Conservation (phyloP, 2,329 filamentous ascomycete species). For the Diaporthe vexans region DNA sequence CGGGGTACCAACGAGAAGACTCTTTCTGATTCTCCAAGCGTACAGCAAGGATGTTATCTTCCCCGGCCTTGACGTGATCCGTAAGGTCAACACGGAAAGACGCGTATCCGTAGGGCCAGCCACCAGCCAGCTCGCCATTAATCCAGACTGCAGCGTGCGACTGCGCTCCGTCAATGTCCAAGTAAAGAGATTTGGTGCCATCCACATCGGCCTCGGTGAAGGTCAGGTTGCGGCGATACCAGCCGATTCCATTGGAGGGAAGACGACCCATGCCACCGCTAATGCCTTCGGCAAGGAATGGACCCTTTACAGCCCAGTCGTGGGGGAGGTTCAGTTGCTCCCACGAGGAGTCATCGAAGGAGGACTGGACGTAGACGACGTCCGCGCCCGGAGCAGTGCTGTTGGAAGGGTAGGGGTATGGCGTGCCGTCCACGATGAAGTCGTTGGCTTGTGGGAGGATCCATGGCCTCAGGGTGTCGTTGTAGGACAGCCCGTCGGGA, state of each 20-base stretch:
- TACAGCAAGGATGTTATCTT: slow-evolving; percentile 61
- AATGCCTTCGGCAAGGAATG: slow-evolving; percentile 55
- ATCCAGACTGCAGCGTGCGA: slow-evolving; percentile 65
- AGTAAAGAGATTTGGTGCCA: slow-evolving; percentile 54
- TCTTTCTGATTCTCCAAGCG: slow-evolving; percentile 63
- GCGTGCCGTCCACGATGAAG: slow-evolving; percentile 23
- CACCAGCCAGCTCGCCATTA: slow-evolving; percentile 63
- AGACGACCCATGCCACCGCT: slow-evolving; percentile 58
- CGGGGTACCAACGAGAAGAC: slow-evolving; percentile 67
- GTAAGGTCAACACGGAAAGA: slow-evolving; percentile 66
- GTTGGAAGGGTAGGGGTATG: background rate
- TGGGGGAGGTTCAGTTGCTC: slow-evolving; percentile 59
- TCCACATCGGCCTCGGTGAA: slow-evolving; percentile 50
- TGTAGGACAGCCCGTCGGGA: slow-evolving; percentile 25
- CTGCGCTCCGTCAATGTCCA: slow-evolving; percentile 67
- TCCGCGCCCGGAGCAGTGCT: slow-evolving; percentile 10
- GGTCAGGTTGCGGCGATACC: slow-evolving; percentile 62
- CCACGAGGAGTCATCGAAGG: slow-evolving; percentile 56
- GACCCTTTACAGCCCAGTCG: slow-evolving; percentile 64
- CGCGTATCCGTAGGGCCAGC: slow-evolving; percentile 66
- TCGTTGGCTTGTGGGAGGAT: slow-evolving; percentile 30
- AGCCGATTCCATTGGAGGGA: slow-evolving; percentile 65
- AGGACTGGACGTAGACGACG: slow-evolving; percentile 17
- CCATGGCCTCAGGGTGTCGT: slow-evolving; percentile 23
- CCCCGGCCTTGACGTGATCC: slow-evolving; percentile 52